Percentiles rank a stretch among this genome's conserved stretches.
Evolutionary conservation across 2,329 filamentous ascomycete genomes (phyloP).

Genomic region (Aureobasidium subglaciale): DNA sequence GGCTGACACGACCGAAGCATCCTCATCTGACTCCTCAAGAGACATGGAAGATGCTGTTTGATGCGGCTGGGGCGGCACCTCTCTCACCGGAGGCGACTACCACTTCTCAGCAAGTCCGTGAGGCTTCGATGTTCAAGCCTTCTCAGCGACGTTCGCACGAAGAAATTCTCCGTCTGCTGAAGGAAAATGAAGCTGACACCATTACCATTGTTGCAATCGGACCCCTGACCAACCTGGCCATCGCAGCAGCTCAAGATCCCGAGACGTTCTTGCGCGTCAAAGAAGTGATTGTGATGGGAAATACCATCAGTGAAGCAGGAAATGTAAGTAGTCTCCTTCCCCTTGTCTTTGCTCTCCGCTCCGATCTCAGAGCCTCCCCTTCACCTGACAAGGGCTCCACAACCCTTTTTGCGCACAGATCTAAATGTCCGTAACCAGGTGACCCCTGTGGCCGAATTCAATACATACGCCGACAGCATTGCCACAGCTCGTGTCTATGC

Average conservation of each 20-base stretch:
- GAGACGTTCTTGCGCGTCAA: conserved; percentile 83
- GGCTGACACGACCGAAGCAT: conserved; percentile 29
- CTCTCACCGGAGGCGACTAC: conserved; percentile 20
- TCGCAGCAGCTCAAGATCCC: conserved; percentile 81
- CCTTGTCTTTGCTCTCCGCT: conserved; percentile 21
- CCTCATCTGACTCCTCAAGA: conserved; percentile 41
- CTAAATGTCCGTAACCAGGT: conserved; percentile 39
- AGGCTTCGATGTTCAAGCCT: conserved; percentile 57
- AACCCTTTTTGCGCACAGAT: conserved; percentile 26
- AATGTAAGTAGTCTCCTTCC: conserved; percentile 48
- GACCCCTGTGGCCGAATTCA: conserved; percentile 85
- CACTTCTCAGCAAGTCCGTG: conserved; percentile 29
- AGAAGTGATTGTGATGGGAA: conserved; percentile 93
- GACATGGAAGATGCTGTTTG: conserved; percentile 42
- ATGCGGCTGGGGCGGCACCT: conserved; percentile 24
- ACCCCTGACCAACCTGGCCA: conserved; percentile 85
- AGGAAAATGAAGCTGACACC: conserved; percentile 72
- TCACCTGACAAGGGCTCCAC: conserved; percentile 33
- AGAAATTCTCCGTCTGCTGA: conserved; percentile 82
- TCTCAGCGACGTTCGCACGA: conserved; percentile 68
- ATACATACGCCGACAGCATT: conserved; percentile 73
- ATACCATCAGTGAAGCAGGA: conserved; percentile 68
- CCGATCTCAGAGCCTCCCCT: conserved; percentile 28
- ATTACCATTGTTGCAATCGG: conserved; percentile 88
- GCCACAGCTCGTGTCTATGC: conserved; percentile 44